Conservation (phyloP, 129 eudicot genomes). For the Artemisia argyi region DNA sequence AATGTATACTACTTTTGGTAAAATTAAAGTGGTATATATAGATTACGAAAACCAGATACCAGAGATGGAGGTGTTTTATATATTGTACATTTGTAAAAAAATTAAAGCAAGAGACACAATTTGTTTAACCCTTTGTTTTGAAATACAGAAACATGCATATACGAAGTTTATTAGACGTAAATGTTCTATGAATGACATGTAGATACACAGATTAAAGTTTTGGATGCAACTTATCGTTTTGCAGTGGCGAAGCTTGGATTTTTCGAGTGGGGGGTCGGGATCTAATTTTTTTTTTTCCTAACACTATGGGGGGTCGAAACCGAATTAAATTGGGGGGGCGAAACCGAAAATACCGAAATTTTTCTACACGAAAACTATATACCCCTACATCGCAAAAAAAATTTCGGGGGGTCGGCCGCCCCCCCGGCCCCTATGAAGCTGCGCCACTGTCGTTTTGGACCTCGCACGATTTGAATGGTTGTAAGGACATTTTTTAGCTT, state of each 20-base stretch:
- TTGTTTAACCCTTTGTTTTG: not conserved
- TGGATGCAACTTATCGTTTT: not conserved
- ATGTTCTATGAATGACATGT: conserved; percentile 8
- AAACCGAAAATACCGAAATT: too few relatives aligned
- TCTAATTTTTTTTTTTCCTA: too few relatives aligned
- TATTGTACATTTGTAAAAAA: too few relatives aligned
- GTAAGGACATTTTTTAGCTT: not conserved
- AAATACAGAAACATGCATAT: conserved; percentile 6
- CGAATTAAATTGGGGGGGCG: too few relatives aligned
- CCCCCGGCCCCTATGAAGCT: too few relatives aligned
- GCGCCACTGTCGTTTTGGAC: too few relatives aligned
- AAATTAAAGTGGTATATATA: conserved; percentile 8
- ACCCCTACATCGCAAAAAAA: too few relatives aligned
- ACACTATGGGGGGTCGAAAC: too few relatives aligned
- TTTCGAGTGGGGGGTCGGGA: too few relatives aligned
- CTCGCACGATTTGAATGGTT: not conserved
- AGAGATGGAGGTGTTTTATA: not conserved
- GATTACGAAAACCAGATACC: not conserved
- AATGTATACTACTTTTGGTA: not conserved
- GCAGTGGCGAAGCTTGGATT: too few relatives aligned
- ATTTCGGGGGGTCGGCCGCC: too few relatives aligned
- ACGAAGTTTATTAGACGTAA: conserved; percentile 18
- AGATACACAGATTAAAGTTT: conserved; percentile 5
- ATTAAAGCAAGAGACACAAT: not conserved
- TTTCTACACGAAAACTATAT: too few relatives aligned